A percentile compares a stretch with the other conserved stretches of the same genome.
phyloP scores from a whole-genome alignment of 2,329 filamentous ascomycete genomes.

The Diaporthe longicolla region DNA sequence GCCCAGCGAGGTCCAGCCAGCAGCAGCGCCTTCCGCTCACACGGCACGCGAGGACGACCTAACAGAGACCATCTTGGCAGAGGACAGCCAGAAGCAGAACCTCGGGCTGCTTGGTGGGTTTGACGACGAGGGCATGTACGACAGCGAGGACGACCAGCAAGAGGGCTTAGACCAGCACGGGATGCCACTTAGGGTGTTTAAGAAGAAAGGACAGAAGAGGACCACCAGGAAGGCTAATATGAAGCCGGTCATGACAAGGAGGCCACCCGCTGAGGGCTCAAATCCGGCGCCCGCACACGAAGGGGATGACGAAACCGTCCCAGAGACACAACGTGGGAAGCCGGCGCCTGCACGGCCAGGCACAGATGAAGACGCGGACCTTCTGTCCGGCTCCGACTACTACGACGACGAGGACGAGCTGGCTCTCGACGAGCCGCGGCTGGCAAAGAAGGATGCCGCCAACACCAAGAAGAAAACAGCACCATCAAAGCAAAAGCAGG shows the following conservation, averaged over 20 bases:
- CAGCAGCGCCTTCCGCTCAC: background rate
- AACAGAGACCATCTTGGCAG: slow-evolving; percentile 56
- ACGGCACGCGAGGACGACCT: slow-evolving; percentile 26
- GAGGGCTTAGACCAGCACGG: slow-evolving; percentile 66
- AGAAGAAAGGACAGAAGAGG: slow-evolving; percentile 88
- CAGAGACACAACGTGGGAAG: slow-evolving; percentile 55
- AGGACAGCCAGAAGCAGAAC: slow-evolving; percentile 60
- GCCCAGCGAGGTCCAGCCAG: background rate
- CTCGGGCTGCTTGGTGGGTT: slow-evolving; percentile 70
- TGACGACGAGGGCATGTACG: slow-evolving; percentile 73
- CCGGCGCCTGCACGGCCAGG: slow-evolving; percentile 28
- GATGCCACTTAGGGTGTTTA: slow-evolving; percentile 74
- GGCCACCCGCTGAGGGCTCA: slow-evolving; percentile 56
- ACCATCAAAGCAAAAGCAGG: slow-evolving; percentile 48
- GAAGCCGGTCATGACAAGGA: slow-evolving; percentile 65
- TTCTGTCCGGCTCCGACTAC: slow-evolving; percentile 57
- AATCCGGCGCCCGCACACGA: slow-evolving; percentile 51
- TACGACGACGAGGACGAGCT: slow-evolving; percentile 58
- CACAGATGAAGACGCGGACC: slow-evolving; percentile 49
- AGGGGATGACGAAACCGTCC: slow-evolving; percentile 57
- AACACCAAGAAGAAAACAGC: slow-evolving; percentile 40
- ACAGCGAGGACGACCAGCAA: slow-evolving; percentile 67
- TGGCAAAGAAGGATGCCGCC: background rate
- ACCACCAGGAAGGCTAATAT: slow-evolving; percentile 80
- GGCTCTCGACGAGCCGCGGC: slow-evolving; percentile 25